These are phyloP conservation scores for Ottelia alismoides DNA, from an alignment of 106 monocot species.

Conservation along the genomic window DNA sequence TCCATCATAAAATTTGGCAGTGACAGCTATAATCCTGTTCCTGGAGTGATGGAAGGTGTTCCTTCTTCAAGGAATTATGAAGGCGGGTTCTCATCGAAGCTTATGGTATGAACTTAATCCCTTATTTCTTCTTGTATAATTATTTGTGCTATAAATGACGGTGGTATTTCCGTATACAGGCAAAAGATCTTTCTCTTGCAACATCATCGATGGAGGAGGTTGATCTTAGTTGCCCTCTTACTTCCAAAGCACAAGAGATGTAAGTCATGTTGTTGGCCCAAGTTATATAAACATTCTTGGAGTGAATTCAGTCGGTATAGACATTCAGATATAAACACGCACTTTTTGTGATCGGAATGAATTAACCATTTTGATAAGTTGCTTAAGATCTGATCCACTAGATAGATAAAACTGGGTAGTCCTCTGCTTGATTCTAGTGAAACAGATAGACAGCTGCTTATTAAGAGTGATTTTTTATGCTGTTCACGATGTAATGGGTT, in stretches of 20 bases:
- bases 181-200: slow-evolving; percentile 80
- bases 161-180: slow-evolving; percentile 21
- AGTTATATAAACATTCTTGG: not conserved
- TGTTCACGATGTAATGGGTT: too few species aligned
- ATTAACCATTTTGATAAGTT: too few species aligned
- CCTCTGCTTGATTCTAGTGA: not conserved
- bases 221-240: slow-evolving; percentile 43
- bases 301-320: not conserved
- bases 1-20: too few species aligned
- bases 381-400: too few species aligned
- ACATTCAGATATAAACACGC: not conserved
- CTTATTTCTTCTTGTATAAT: not conserved
- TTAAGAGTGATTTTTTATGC: too few species aligned
- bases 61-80: slow-evolving; percentile 93
- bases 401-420: not conserved
- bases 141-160: not conserved
- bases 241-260: slow-evolving; percentile 50
- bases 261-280: slow-evolving; percentile 10
- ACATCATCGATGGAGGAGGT: slow-evolving; percentile 42
- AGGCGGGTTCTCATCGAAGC: slow-evolving; percentile 88
- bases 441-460: too few species aligned
- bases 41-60: slow-evolving; percentile 81
- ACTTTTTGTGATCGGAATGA: too few species aligned
- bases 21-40: slow-evolving; percentile 93
- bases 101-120: slow-evolving; percentile 72